phyloP scores from a whole-genome alignment of 805 yeast genomes.

The Candida fluviatilis region DNA sequence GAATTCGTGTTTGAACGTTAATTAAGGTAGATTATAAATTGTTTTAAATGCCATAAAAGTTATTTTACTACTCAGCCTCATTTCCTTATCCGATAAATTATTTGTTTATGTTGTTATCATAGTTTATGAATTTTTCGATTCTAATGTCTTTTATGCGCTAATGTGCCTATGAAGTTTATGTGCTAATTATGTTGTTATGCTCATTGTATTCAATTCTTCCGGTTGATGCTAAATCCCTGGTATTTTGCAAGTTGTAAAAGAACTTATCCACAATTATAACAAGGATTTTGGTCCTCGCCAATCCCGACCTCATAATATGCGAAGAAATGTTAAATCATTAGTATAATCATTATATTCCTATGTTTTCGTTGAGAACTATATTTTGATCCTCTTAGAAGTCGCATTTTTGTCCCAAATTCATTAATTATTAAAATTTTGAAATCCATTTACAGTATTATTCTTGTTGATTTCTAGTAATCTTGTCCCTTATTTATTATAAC shows the following conservation, averaged over 20 bases:
- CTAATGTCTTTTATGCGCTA: neutral
- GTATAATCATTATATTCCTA: neutral
- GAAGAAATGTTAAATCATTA: neutral
- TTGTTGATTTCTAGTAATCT: neutral
- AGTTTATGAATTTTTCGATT: neutral
- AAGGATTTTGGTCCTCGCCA: too few relatives aligned
- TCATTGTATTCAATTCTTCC: neutral
- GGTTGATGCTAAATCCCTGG: neutral
- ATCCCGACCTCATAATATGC: neutral
- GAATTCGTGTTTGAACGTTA: neutral
- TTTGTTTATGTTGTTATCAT: neutral
- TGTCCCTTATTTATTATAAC: neutral
- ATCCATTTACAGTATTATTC: neutral
- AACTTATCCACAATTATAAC: too few relatives aligned
- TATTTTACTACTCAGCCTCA: neutral
- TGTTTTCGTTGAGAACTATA: neutral
- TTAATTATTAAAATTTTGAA: neutral
- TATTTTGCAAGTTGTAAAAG: too few relatives aligned
- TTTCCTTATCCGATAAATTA: neutral
- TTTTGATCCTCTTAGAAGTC: neutral
- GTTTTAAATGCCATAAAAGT: neutral
- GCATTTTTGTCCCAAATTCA: slow-evolving; percentile 2
- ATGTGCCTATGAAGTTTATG: neutral
- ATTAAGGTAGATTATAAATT: neutral
- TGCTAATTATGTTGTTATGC: neutral